A percentile compares a stretch with the other conserved stretches of the same genome.
phyloP scores from a whole-genome alignment of 495 filamentous ascomycete genomes.

The Annulohypoxylon maeteangense region DNA sequence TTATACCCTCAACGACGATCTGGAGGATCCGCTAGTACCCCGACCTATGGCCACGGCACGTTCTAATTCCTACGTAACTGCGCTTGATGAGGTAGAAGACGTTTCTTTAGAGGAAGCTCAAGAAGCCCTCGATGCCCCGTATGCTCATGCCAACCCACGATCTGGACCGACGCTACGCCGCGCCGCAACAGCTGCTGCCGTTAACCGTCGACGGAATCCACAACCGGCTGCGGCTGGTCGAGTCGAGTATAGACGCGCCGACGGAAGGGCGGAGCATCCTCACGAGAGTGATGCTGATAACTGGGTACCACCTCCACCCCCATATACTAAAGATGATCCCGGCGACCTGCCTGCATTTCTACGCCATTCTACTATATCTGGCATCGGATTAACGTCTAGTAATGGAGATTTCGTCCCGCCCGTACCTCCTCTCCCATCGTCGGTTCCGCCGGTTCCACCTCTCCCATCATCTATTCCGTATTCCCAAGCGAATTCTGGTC shows the following conservation, averaged over 20 bases:
- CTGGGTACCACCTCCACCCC: conserved; percentile 93
- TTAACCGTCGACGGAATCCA: conserved; percentile 71
- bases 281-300: conserved; percentile 92
- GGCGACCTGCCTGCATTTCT: conserved; percentile 61
- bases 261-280: conserved; percentile 75
- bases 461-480: conserved; percentile 26
- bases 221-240: conserved; percentile 51
- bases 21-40: conserved; percentile 57
- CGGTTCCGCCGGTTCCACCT: conserved; percentile 43
- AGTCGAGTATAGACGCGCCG: conserved; percentile 65
- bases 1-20: conserved; percentile 42
- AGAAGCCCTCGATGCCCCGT: conserved; percentile 73
- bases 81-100: conserved; percentile 37
- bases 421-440: conserved; percentile 45
- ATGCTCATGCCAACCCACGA: conserved; percentile 81
- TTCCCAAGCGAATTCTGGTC: conserved; percentile 15
- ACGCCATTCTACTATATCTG: conserved; percentile 49
- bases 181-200: conserved; percentile 80
- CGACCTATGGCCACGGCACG: conserved; percentile 51
- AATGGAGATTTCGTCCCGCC: conserved; percentile 43
- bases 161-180: conserved; percentile 79
- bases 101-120: conserved; percentile 60
- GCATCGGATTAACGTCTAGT: conserved; percentile 5
- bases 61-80: conserved; percentile 2
- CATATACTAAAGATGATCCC: conserved; percentile 78